phyloP scores from a whole-genome alignment of 2,329 filamentous ascomycete species.

The Epichloe gansuensis region DNA sequence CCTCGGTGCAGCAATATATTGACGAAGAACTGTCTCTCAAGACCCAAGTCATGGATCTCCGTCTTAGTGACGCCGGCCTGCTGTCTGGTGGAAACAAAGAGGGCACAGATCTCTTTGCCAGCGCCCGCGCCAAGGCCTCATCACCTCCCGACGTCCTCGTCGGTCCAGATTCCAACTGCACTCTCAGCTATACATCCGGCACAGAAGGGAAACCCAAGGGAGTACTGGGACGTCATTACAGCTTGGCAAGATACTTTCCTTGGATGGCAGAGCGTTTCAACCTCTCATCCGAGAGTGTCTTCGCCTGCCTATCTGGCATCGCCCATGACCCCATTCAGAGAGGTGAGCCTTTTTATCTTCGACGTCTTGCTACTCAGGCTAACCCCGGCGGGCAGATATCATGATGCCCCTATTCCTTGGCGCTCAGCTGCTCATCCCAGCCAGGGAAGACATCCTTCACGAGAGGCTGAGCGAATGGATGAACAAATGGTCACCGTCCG shows the following conservation, averaged over 20 bases:
- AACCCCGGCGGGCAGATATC: slow-evolving; percentile 42
- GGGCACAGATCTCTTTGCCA: slow-evolving; percentile 54
- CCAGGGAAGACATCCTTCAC: slow-evolving; percentile 73
- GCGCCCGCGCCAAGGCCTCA: slow-evolving; percentile 34
- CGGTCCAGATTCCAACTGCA: slow-evolving; percentile 74
- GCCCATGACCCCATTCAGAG: slow-evolving; percentile 59
- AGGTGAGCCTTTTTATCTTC: slow-evolving; percentile 24
- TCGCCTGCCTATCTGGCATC: slow-evolving; percentile 77
- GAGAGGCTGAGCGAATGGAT: slow-evolving; percentile 85
- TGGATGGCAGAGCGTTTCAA: slow-evolving; percentile 87
- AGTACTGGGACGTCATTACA: slow-evolving; percentile 78
- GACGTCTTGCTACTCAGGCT: background rate
- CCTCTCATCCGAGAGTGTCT: slow-evolving; percentile 57
- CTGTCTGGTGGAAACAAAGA: slow-evolving; percentile 55
- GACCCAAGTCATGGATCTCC: slow-evolving; percentile 61
- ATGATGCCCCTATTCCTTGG: slow-evolving; percentile 85
- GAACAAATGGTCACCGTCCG: slow-evolving; percentile 59
- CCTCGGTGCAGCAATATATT: slow-evolving; percentile 49
- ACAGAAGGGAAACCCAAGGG: slow-evolving; percentile 72
- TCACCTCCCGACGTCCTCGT: slow-evolving; percentile 59
- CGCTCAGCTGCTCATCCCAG: slow-evolving; percentile 64
- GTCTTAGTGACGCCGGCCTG: slow-evolving; percentile 55
- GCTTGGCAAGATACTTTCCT: slow-evolving; percentile 71
- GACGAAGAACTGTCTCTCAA: slow-evolving; percentile 58
- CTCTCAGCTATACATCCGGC: slow-evolving; percentile 61